Base-by-base conservation (phyloP, 1,284 basidiomycete genomes). In the Apiotrichum akiyoshidainum region DNA sequence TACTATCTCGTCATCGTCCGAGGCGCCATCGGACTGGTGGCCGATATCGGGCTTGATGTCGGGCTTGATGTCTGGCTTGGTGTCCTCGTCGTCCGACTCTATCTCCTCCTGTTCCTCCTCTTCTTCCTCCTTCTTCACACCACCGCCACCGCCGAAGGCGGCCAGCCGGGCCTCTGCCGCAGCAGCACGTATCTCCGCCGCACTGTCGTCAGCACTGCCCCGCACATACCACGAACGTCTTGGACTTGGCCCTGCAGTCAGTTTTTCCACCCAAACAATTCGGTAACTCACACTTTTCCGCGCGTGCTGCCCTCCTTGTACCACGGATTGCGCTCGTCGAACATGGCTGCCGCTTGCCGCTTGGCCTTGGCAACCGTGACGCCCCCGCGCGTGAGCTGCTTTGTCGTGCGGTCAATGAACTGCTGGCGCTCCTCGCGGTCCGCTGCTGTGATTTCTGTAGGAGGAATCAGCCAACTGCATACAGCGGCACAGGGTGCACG, bases 81-180 rank as follows among this genome's bases (percentile, higher is more conserved):
- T 8, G 12, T 60, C 54, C n/a, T 44, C 58, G 16, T 47, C 58
- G 19, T 33, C 35, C n/a, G 53, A 40, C n/a, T 53, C 33, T 6
- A 50, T 31, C 17, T 40, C 53, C 1, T 55, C 48, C 2, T 17
- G 26, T 19, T 49, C 50, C 5, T 41, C 35, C 16, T 50, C 22
- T 19, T 44, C 61, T 17, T 46, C 47, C 11, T 57, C 31, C 21
- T 41, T 33, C 53, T 48, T 48, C 34, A 48, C 47, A 2, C 37
- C 37, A 3, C 35, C 11, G 35, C 9, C 10, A 50, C 39, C n/a
- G 48, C 46, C 7, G 57, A 60, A 2, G n/a, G n/a, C n/a, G n/a
- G n/a, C n/a, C n/a, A 76, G 58, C 14, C 72, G 65, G 5, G 60
- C 60, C 61, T 77, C 75, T 10, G 70, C 68, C 5, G 73, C 75